These are phyloP conservation scores for Aspergillus brasiliensis DNA, from an alignment of 2,329 filamentous ascomycete genomes.

Conservation along the genomic window DNA sequence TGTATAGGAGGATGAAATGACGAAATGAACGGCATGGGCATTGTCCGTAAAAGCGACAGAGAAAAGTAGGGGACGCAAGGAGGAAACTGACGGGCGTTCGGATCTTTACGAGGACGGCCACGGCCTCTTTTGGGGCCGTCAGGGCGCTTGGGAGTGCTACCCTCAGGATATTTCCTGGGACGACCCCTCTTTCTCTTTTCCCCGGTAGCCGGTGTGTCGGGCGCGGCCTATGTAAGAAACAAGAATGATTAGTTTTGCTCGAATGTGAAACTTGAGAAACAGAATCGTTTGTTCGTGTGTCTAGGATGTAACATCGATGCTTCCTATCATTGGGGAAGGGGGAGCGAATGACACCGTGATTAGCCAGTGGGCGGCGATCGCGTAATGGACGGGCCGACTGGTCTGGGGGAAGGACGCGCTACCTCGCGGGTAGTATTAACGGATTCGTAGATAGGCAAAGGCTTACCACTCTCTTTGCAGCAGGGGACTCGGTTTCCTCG, in stretches of 20 bases:
- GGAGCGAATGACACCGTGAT: conserved; percentile 1
- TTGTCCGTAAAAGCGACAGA: not conserved
- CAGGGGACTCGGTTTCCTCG: conserved; percentile 22
- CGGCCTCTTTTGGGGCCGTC: conserved; percentile 37
- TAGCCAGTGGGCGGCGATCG: conserved; percentile 15
- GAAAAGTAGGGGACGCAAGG: not conserved
- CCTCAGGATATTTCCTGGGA: conserved; percentile 36
- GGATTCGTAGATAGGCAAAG: not conserved
- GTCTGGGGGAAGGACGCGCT: conserved; percentile 16
- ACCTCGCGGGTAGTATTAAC: conserved; percentile 7
- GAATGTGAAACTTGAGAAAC: not conserved
- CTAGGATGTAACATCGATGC: not conserved
- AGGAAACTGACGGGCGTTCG: conserved; percentile 4
- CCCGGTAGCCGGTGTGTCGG: conserved; percentile 23
- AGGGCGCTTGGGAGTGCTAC: conserved; percentile 23
- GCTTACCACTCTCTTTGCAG: conserved; percentile 26
- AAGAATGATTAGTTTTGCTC: not conserved
- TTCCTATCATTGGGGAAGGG: not conserved
- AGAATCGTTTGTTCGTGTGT: not conserved
- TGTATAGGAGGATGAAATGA: not conserved
- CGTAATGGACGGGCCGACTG: conserved; percentile 2
- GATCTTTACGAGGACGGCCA: conserved; percentile 35
- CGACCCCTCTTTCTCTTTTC: conserved; percentile 39
- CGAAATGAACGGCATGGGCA: not conserved
- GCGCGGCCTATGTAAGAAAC: conserved; percentile 12